Base-by-base conservation (phyloP, 495 filamentous ascomycete species). In the Penicillium mononematosum region DNA sequence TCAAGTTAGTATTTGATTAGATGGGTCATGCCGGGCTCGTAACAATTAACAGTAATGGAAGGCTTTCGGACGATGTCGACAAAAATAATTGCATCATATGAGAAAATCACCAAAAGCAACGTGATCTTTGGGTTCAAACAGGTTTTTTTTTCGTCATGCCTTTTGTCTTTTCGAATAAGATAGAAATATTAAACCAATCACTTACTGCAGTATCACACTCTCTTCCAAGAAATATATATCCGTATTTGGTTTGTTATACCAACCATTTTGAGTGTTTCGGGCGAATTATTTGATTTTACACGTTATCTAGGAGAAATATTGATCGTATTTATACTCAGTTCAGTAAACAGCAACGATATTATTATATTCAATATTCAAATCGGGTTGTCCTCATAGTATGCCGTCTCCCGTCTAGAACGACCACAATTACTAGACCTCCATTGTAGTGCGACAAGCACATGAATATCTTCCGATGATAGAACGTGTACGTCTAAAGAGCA, bases 61-160 rank as follows among this genome's bases (percentile, higher is more conserved):
- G 39, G 47, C 42, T 45, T 56, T 66, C 63, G 48, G 63, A 61
- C 51, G 61, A 63, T 64, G 64, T 66, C 60, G 60, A 59, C 58
- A 63, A 43, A 24, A 52, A 53, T 45, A 11, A 2, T 41, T 58
- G 49, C 60, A 60, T 66, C 60, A 60, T 24, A 17, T 34, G 20
- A 17, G 43, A 16, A 29, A 25, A 36, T 46, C 39, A 50, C 31
- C 53, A 57, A 52, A 55, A 50, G 29, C 42, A 53, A 42, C 25
- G 31, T 45, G 50, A 38, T 62, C 36, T 36, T 53, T 56, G 11
- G 34, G 16, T 59, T 64, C 61, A 66, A 58, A 58, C 6, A 12
- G 14, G 16, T 25, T 19, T 55, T 19, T 36, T 66, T 36, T 66
- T 65, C 63, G 39, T 65, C 63, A 60, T 65, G 34, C 24, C 36